A percentile compares a stretch with the other conserved stretches of the same genome.
Conservation (phyloP, 2,329 filamentous ascomycete species). For the Diaporthe caulivora region DNA sequence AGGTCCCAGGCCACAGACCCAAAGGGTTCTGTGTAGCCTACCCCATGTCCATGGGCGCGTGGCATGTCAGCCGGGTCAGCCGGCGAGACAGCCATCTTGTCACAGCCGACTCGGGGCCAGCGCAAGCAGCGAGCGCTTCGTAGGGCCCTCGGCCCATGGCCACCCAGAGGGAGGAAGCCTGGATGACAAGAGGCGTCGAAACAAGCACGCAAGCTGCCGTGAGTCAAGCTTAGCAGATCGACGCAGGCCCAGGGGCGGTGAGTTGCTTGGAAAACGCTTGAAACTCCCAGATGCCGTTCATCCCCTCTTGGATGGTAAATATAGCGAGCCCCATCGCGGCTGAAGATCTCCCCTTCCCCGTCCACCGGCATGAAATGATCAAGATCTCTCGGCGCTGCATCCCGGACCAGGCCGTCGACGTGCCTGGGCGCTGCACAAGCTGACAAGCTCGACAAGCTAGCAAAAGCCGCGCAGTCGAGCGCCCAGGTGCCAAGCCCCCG, state of each 20-base stretch:
- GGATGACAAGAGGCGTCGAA: background rate
- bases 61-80: constrained; percentile 18
- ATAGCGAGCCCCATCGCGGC: constrained; percentile 1
- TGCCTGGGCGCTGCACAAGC: background rate
- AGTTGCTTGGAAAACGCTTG: constrained; percentile 5
- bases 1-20: background rate
- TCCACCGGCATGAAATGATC: background rate
- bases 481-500: constrained; percentile 32
- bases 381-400: constrained; percentile 12
- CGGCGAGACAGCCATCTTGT: background rate
- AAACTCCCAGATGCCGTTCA: constrained; percentile 4
- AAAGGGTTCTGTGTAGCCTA: background rate
- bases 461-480: constrained; percentile 11
- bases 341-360: background rate
- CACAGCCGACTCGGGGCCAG: background rate
- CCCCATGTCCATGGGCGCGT: background rate
- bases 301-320: background rate
- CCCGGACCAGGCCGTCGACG: background rate
- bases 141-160: background rate
- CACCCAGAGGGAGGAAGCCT: background rate
- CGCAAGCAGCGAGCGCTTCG: background rate
- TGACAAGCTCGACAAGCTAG: background rate
- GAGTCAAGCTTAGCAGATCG: constrained; percentile 27
- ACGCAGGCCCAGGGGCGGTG: constrained; percentile 16
- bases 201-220: constrained; percentile 19